These are phyloP conservation scores for Ceratocystis alfenasii DNA, from an alignment of 2,329 filamentous ascomycete species.

Conservation along the genomic window DNA sequence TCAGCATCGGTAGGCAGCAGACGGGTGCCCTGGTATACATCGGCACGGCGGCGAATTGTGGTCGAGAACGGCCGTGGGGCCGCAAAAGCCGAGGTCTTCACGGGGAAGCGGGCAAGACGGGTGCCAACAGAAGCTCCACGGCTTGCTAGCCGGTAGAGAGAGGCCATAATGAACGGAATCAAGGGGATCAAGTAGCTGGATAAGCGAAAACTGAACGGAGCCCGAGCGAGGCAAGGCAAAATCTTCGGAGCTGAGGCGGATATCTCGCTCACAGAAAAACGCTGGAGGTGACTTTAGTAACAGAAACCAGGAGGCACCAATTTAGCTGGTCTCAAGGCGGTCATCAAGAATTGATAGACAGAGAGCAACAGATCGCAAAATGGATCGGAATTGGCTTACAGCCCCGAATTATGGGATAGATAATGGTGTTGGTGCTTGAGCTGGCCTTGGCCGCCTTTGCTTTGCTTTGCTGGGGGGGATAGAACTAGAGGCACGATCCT, in stretches of 20 bases:
- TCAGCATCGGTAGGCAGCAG: conserved; percentile 53
- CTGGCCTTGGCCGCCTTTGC: conserved; percentile 9
- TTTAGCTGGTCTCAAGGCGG: conserved; percentile 1
- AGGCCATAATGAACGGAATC: conserved; percentile 47
- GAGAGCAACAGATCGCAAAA: not conserved
- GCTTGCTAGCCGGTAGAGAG: conserved; percentile 61
- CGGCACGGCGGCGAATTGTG: conserved; percentile 48
- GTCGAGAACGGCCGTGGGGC: conserved; percentile 53
- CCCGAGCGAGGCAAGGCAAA: not conserved
- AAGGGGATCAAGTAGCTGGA: conserved; percentile 22
- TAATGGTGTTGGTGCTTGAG: not conserved
- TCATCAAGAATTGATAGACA: conserved; percentile 16
- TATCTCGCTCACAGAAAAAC: conserved; percentile 7
- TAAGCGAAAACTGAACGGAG: conserved; percentile 24
- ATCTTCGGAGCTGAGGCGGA: not conserved
- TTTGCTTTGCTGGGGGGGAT: not conserved
- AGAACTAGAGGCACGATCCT: conserved; percentile 12
- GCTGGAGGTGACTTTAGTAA: not conserved
- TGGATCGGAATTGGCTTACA: conserved; percentile 12
- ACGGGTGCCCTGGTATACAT: conserved; percentile 44
- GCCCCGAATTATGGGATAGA: conserved; percentile 18
- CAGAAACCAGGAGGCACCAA: conserved; percentile 3
- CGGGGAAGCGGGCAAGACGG: conserved; percentile 26
- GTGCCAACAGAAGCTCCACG: conserved; percentile 41
- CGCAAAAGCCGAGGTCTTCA: conserved; percentile 14